Evolutionary conservation across 257 asterid species (phyloP), one percentile per base, ranked within the genome.

Genomic region (Scutellaria baicalensis): DNA sequence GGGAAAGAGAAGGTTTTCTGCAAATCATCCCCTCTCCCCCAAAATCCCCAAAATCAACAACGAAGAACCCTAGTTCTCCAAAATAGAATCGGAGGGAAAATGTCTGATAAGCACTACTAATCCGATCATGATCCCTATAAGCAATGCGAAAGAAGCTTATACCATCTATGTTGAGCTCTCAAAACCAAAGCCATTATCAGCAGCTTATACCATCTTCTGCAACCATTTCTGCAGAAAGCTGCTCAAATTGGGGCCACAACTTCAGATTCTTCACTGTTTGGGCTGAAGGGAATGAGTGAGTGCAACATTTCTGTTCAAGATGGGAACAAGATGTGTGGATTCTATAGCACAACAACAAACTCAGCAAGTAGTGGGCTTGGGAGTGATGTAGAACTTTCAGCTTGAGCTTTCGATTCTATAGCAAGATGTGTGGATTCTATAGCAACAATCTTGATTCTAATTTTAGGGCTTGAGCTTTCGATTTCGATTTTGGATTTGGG

Each of bases 241-340:
- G 89, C 98, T 9, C 89, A 88, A 54, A 83, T 90, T 0, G 96
- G 97, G 7, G 70, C 93, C 5, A 82, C 88, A 40, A 78, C 96
- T 23, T 66, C 74, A 2, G 86, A 86, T 18, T 80, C 81, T 35
- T 79, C 88, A 38, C 63, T 83, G 61, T 83, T 83, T 75, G 89
- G 89, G 0, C 16, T 75, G 62, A 78, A 81, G n/a, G n/a, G n/a
- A n/a, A n/a, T n/a, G n/a, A n/a, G n/a, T 8, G 64, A 74, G 44
- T 17, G 70, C 18, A 77, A 61, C 17, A 55, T 6, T 50, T 47
- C 64, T 16, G 74, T 54, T 17, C 74, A 70, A 45, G 79, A 77
- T 9, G 88, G 78, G 0, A 78, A 70, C 76, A 78, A 72, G 77
- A 77, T 78, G 2, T 78, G 84, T 54, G 85, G 86, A 51, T 65